Base-by-base conservation (phyloP, 148 eudicot genomes). In the Chenopodium berlandieri region DNA sequence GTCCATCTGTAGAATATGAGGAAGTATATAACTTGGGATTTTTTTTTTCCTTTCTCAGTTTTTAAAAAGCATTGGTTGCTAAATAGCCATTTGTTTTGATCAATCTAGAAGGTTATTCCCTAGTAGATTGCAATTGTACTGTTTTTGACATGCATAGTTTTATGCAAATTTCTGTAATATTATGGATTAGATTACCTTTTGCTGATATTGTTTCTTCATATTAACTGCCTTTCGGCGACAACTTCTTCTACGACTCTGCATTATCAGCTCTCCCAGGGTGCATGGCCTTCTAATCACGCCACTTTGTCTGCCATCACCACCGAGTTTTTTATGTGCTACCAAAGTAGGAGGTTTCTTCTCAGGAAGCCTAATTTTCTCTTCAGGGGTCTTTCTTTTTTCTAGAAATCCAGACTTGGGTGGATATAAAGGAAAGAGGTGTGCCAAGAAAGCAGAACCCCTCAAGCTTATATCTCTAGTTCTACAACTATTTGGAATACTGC, bases 181-280 rank as follows among this genome's bases (percentile, higher is more conserved):
- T 74, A 12, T 9, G 27, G 52, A 48, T 1, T 2, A 22, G 50
- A 40, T 81, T 90, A 93, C 97, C 92, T 76, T 82, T 32, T 87
- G 82, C 60, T 76, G 82, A 78, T 86, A 83, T 23, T 86, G 87
- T 47, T 81, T 85, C 67, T 50, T 90, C 84, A 85, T 87, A 67
- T 81, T 84, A 6, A 78, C 86, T 20, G 89, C 92, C 83, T 89
- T 94, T 80, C 88, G 90, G 27, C 76, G 84, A 72, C 78, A 89
- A 86, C 92, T 94, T 64, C 89, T 85, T 79, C 95, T 87, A 69
- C 91, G 85, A 85, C 99, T 92, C 95, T 90, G 83, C 90, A 94
- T 86, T 75, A 94, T 94, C 76, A 96, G 86, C 88, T 94, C 98
- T 62, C 94, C 99, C 1, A 94, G 90, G 22, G 97, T 95, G 10